These are phyloP conservation scores for Citrus mangshanensis DNA, from an alignment of 345 rosid species.

Conservation along the genomic window DNA sequence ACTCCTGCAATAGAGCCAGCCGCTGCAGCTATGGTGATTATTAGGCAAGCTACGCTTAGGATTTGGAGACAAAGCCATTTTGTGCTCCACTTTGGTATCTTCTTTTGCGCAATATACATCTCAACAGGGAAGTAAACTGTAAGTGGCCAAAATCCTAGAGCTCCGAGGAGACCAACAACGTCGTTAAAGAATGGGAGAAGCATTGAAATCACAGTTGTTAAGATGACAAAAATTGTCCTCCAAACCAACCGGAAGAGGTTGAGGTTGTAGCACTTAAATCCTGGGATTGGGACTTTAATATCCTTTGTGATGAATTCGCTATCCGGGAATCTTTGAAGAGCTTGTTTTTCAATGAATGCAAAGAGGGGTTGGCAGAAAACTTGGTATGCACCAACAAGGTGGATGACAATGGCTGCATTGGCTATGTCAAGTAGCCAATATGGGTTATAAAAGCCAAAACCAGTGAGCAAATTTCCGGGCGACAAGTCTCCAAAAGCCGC, in stretches of 20 bases:
- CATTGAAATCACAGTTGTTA: conserved; percentile 76
- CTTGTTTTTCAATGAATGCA: conserved; percentile 68
- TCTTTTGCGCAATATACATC: conserved; percentile 76
- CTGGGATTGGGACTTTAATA: conserved; percentile 44
- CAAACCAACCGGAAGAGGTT: conserved; percentile 77
- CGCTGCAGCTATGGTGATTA: conserved; percentile 67
- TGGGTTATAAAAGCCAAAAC: conserved; percentile 77
- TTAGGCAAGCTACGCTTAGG: conserved; percentile 70
- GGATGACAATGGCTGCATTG: conserved; percentile 72
- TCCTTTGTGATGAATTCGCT: conserved; percentile 57
- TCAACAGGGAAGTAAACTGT: conserved; percentile 89
- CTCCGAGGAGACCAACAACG: conserved; percentile 80
- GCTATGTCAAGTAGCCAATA: conserved; percentile 92
- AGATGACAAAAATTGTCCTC: conserved; percentile 79
- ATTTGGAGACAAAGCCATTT: conserved; percentile 73
- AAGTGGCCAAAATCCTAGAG: conserved; percentile 90
- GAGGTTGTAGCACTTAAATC: conserved; percentile 44
- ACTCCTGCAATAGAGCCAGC: conserved; percentile 84
- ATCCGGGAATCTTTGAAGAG: conserved; percentile 46
- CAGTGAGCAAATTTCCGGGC: conserved; percentile 80
- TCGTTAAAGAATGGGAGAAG: conserved; percentile 85
- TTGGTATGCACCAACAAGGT: conserved; percentile 90
- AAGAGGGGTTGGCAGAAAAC: conserved; percentile 88
- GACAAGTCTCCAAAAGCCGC: conserved; percentile 84
- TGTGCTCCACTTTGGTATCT: conserved; percentile 70